phyloP scores from a whole-genome alignment of 2,329 filamentous ascomycete species.

The Onygenales sp. region DNA sequence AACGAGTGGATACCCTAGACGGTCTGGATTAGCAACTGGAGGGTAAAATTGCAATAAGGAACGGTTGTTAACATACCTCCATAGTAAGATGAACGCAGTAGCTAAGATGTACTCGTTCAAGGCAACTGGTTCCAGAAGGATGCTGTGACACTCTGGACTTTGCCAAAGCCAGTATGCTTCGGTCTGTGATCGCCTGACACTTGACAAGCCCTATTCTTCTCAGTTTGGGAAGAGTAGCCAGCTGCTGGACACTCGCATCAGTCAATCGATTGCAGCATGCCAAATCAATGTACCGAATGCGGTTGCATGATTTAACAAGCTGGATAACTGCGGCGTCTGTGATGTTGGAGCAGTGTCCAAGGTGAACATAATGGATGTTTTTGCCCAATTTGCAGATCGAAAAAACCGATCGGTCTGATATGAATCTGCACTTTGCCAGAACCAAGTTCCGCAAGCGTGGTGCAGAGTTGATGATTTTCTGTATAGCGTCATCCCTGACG shows the following conservation, averaged over 20 bases:
- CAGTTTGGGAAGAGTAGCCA: conserved; percentile 82
- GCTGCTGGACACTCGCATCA: conserved; percentile 71
- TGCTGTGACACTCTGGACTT: conserved; percentile 48
- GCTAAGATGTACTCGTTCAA: conserved; percentile 92
- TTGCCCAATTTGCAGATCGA: conserved; percentile 86
- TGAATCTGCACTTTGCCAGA: conserved; percentile 83
- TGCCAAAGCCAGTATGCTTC: conserved; percentile 76
- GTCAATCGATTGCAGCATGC: conserved; percentile 90
- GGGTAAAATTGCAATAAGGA: background rate
- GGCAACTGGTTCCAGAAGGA: conserved; percentile 53
- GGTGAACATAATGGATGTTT: conserved; percentile 91
- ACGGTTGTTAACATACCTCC: conserved; percentile 48
- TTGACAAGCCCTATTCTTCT: conserved; percentile 94
- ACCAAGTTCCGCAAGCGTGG: conserved; percentile 87
- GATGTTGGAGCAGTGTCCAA: conserved; percentile 86
- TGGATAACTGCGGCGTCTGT: conserved; percentile 81
- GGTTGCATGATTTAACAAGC: conserved; percentile 76
- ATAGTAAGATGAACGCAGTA: conserved; percentile 84
- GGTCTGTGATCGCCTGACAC: conserved; percentile 80
- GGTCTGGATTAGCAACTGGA: conserved; percentile 12
- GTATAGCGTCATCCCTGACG: conserved; percentile 76
- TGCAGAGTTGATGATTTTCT: conserved; percentile 76
- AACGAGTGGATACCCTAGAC: conserved; percentile 75
- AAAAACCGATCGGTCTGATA: conserved; percentile 80
- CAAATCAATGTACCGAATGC: conserved; percentile 93